Evolutionary conservation across 2,329 filamentous ascomycete genomes (phyloP), one percentile per base, ranked within the genome.

Genomic region (Phyllosticta citribraziliensis): DNA sequence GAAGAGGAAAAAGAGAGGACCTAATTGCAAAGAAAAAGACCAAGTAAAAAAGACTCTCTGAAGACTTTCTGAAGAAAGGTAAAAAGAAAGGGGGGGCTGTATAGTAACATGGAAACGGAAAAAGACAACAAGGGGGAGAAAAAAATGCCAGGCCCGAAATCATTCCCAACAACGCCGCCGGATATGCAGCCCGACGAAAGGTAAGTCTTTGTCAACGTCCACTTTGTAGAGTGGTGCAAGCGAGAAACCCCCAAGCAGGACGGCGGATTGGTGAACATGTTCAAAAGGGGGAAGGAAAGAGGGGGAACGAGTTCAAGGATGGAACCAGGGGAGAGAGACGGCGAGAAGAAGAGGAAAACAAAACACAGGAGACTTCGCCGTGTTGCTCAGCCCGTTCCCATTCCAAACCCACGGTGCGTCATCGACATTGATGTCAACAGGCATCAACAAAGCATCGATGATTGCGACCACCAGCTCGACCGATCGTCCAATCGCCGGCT

Each of bases 101-200:
- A 53, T 60, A 55, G 58, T 60, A 53, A 60, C 58, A 60, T 60
- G 58, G 55, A 60, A 60, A 55, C 33, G 33, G 33, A 40, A 11
- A 35, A 60, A 55, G 30, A 58, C 24, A 54, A 55, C 35, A 25
- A 51, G 47, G 55, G 27, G 14, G 14, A 55, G 50, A 33, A 25
- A 20, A 51, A 60, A 60, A 60, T 40, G 33, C 33, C 33, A 40
- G 33, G 33, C 33, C 33, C 33, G 33, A 40, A 40, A 40, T 40
- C 33, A 40, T 40, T 40, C 33, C 33, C 33, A 40, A 40, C 33
- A 40, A 40, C 33, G 33, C 33, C 33, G 33, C 11, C 33, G 33
- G 33, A 40, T 40, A 40, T 40, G 33, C 33, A 40, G 33, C 33
- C 33, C 33, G 11, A 17, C 11, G 11, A 17, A 40, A 40, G 33